Base-by-base conservation (phyloP, 192 early-diverging fungal genomes). In the Rhizophagus clarus region DNA sequence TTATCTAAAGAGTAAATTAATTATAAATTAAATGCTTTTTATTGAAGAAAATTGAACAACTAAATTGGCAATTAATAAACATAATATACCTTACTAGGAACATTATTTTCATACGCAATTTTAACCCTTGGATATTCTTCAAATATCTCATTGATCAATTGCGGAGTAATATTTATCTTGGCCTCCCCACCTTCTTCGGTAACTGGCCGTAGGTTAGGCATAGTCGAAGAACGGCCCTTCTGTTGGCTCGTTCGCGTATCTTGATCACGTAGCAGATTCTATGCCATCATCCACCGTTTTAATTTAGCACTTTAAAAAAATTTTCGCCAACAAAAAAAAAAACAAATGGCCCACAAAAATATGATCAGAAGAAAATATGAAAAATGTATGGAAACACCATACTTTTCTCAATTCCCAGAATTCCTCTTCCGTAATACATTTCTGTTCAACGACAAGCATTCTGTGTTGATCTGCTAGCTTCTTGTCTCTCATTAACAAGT, bases 341-440 rank as follows among this genome's bases (percentile, higher is more conserved):
- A 22, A 26, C 31, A 83, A n/a, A 68, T 66, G 15, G 45, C 31
- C 7, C 34, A 42, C 20, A 31, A 14, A 45, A 24, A 45, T 32
- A 42, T 45, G 32, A 34, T 15, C 28, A 56, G 17, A 70, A 72
- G 31, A 56, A 68, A 37, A 29, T 17, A 29, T 24, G 61, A 37
- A 24, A 47, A 7, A 66, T 61, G 22, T 56, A 78, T 32, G 31
- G 70, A 49, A 83, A 82, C 37, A 72, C 49, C 81, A 77, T 40
- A 91, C 89, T 81, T 93, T 88, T n/a, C 94, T 86, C 61, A 88
- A 91, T 70, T 92, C 90, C 97, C 97, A 99, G 76, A 99, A 99
- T 73, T 99, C 97, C 74, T 97, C 94, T 81, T 99, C 97, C 8
- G 87, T 20, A 17, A 72, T 47, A 51, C 71, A 72, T 72, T 47